These are phyloP conservation scores for Ceraceosorus bombacis DNA, from an alignment of 1,284 basidiomycete species.

Conservation along the genomic window DNA sequence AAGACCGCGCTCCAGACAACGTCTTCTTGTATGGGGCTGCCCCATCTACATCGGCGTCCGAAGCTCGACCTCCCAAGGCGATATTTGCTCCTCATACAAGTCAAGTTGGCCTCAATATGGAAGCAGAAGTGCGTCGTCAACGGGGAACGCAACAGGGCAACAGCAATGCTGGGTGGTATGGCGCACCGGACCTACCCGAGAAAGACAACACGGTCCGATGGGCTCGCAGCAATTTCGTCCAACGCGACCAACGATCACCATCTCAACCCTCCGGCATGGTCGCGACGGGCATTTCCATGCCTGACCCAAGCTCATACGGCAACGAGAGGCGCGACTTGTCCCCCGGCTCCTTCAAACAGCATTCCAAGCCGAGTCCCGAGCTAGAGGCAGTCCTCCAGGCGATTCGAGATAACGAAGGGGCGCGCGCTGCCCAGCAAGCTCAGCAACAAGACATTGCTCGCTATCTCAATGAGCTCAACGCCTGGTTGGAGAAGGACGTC, in stretches of 20 bases:
- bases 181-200: too few relatives aligned
- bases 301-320: too few relatives aligned
- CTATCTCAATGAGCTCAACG: conserved; percentile 41
- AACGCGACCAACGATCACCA: too few relatives aligned
- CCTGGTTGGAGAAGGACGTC: conserved; percentile 37
- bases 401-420: conserved; percentile 30
- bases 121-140: conserved; percentile 28
- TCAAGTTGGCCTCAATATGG: conserved; percentile 29
- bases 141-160: conserved; percentile 7
- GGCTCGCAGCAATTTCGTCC: too few relatives aligned
- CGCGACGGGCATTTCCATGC: too few relatives aligned
- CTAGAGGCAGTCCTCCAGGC: conserved; percentile 26
- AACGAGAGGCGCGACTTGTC: too few relatives aligned
- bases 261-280: too few relatives aligned
- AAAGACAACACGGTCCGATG: too few relatives aligned
- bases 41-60: neutral
- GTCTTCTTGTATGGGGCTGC: too few relatives aligned
- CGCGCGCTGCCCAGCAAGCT: conserved; percentile 26
- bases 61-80: neutral
- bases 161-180: neutral
- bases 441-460: conserved; percentile 39
- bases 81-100: neutral
- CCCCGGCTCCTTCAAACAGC: too few relatives aligned
- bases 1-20: too few relatives aligned
- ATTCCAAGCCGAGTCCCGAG: conserved; percentile 11